These are phyloP conservation scores for Tuber borchii DNA, from an alignment of 495 filamentous ascomycete genomes.

Conservation along the genomic window DNA sequence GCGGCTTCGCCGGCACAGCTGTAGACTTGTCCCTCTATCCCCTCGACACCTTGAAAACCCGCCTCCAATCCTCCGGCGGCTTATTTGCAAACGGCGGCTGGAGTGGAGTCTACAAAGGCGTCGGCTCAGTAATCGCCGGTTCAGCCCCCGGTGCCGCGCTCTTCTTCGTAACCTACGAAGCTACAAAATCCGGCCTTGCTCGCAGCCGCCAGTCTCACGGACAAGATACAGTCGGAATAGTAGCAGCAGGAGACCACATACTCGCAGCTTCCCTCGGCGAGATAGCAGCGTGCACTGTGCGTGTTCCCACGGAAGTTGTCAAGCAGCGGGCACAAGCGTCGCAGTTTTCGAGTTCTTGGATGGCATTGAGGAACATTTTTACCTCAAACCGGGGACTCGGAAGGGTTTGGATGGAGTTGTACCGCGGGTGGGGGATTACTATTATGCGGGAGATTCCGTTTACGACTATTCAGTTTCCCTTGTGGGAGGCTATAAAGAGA, in stretches of 20 bases:
- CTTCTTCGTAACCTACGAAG: conserved; percentile 96
- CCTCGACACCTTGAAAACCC: conserved; percentile 86
- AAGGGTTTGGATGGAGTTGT: conserved; percentile 68
- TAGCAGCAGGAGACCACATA: conserved; percentile 60
- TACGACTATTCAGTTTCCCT: conserved; percentile 89
- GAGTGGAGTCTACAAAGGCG: conserved; percentile 63
- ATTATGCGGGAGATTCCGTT: conserved; percentile 95
- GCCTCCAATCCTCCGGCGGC: conserved; percentile 77
- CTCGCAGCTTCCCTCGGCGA: conserved; percentile 82
- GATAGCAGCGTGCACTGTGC: conserved; percentile 81
- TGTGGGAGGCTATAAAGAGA: conserved; percentile 89
- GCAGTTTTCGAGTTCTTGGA: conserved; percentile 57
- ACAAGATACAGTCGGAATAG: conserved; percentile 12
- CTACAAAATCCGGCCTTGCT: conserved; percentile 58
- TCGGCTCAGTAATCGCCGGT: conserved; percentile 70
- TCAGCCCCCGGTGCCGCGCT: conserved; percentile 94
- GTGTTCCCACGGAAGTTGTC: conserved; percentile 92
- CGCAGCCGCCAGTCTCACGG: conserved; percentile 16
- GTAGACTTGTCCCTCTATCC: conserved; percentile 88
- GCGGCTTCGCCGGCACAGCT: conserved; percentile 75
- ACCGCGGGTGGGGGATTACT: conserved; percentile 83
- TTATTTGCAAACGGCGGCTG: conserved; percentile 73
- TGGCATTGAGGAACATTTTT: conserved; percentile 64
- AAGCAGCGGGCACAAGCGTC: conserved; percentile 93
- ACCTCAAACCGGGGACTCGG: conserved; percentile 51